A percentile compares a stretch with the other conserved stretches of the same genome.
phyloP scores from a whole-genome alignment of 2,329 filamentous ascomycete species.

The Diaporthe citri region DNA sequence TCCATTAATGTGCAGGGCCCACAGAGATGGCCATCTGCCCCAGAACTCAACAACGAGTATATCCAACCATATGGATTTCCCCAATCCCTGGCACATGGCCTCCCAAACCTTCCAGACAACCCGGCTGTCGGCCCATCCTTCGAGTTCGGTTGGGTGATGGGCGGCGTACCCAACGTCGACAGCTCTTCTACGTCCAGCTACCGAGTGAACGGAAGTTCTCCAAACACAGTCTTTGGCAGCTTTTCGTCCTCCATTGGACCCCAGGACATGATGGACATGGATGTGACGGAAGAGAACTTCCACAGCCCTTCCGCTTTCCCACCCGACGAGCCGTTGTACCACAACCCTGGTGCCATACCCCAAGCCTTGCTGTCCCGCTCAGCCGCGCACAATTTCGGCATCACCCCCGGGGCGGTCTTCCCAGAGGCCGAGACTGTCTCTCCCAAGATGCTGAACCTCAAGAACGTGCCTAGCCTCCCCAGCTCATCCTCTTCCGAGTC shows the following conservation, averaged over 20 bases:
- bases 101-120: neutral
- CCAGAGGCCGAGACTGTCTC: neutral
- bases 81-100: neutral
- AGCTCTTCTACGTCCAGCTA: neutral
- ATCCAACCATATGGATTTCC: neutral
- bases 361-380: neutral
- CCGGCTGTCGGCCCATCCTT: neutral
- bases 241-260: slow-evolving; percentile 20
- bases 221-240: slow-evolving; percentile 13
- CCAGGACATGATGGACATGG: slow-evolving; percentile 14
- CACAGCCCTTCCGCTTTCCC: neutral
- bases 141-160: neutral
- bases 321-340: neutral
- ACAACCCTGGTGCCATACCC: neutral
- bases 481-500: slow-evolving; percentile 27
- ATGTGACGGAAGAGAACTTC: slow-evolving; percentile 6
- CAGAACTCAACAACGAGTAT: neutral
- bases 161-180: neutral
- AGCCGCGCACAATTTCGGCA: neutral
- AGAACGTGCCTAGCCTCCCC: neutral
- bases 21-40: neutral
- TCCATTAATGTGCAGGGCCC: neutral
- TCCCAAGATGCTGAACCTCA: slow-evolving; percentile 22
- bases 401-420: neutral
- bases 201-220: slow-evolving; percentile 4